Conservation (phyloP, 768 basidiomycete species). For the Coprinopsis sp. region DNA sequence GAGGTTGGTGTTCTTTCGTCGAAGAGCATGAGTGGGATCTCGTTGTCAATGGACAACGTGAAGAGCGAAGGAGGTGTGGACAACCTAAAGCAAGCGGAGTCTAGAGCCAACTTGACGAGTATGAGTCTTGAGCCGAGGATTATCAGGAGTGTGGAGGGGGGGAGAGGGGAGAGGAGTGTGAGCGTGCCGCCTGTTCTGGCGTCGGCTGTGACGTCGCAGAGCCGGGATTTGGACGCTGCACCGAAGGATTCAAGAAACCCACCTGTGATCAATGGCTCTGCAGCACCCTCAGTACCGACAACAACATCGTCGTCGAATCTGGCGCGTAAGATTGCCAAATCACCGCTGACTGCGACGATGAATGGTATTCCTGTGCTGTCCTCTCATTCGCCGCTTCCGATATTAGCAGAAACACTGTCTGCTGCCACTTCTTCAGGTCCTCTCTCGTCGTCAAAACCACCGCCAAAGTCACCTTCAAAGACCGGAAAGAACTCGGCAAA, state of each 20-base stretch:
- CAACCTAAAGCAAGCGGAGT: conserved; percentile 10
- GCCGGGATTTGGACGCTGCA: too few relatives aligned
- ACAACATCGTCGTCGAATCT: background rate
- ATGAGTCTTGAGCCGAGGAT: conserved; percentile 41
- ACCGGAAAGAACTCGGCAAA: too few relatives aligned
- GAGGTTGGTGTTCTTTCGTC: conserved; percentile 39
- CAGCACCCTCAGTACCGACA: too few relatives aligned
- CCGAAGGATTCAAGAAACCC: too few relatives aligned
- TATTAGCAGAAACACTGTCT: too few relatives aligned
- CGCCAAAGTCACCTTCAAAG: too few relatives aligned
- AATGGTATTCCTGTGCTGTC: background rate
- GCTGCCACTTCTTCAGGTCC: too few relatives aligned
- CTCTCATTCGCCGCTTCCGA: too few relatives aligned
- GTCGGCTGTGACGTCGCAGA: background rate
- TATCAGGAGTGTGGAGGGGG: conserved; percentile 48
- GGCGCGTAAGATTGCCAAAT: background rate
- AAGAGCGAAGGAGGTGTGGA: conserved; percentile 18
- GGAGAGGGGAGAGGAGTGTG: conserved; percentile 37
- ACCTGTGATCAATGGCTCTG: too few relatives aligned
- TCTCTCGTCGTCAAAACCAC: too few relatives aligned
- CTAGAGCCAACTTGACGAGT: conserved; percentile 12
- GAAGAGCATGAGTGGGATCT: too few relatives aligned
- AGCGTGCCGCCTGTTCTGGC: conserved; percentile 20
- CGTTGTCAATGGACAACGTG: conserved; percentile 21
- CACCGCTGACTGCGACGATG: background rate